phyloP scores from a whole-genome alignment of 805 yeast genomes.

The Scheffersomyces stipitis region DNA sequence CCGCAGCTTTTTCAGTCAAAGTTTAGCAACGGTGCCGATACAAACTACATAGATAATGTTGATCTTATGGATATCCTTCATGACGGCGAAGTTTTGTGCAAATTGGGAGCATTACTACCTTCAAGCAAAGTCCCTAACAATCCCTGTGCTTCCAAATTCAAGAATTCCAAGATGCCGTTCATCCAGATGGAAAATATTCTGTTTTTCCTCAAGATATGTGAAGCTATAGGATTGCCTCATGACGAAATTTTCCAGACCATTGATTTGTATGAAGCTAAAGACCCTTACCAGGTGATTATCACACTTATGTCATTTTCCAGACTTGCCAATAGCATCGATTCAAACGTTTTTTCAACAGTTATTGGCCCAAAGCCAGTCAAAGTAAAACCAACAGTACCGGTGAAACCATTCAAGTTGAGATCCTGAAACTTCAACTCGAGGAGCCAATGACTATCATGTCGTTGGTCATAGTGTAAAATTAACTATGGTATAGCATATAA shows the following conservation, averaged over 20 bases:
- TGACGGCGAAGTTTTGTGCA: slow-evolving; percentile 52
- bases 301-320: slow-evolving; percentile 74
- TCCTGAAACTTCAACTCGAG: not conserved
- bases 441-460: not conserved
- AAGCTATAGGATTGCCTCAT: slow-evolving; percentile 67
- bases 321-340: slow-evolving; percentile 49
- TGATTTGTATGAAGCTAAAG: slow-evolving; percentile 70
- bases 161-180: slow-evolving; percentile 71
- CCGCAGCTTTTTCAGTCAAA: slow-evolving; percentile 9
- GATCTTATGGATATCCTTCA: slow-evolving; percentile 58
- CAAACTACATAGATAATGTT: slow-evolving; percentile 2
- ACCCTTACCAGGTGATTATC: slow-evolving; percentile 77
- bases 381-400: slow-evolving; percentile 53
- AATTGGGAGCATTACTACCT: slow-evolving; percentile 27
- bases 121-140: slow-evolving; percentile 13
- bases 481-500: too few relatives aligned
- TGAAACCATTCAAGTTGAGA: slow-evolving; percentile 49
- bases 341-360: slow-evolving; percentile 21
- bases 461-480: not conserved
- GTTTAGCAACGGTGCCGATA: not conserved
- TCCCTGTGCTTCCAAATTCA: slow-evolving; percentile 45
- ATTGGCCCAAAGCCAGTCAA: slow-evolving; percentile 46
- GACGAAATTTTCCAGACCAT: slow-evolving; percentile 80
- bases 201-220: slow-evolving; percentile 63
- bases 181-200: slow-evolving; percentile 82